Percentiles rank a stretch among this genome's conserved stretches.
phyloP scores from a whole-genome alignment of 768 basidiomycete genomes.

The Rhizopogon vulgaris region DNA sequence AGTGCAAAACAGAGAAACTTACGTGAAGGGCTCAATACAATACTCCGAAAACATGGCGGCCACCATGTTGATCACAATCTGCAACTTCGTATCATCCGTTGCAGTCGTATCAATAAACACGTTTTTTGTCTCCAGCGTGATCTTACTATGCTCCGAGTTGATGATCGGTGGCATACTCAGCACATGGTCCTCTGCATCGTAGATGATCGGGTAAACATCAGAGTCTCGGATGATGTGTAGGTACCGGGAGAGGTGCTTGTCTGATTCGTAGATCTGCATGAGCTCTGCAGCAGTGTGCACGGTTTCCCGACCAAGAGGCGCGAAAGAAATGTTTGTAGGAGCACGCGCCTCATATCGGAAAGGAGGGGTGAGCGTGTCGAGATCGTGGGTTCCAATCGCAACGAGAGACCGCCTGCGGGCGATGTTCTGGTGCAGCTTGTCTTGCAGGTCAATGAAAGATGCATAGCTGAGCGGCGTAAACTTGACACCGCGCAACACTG shows the following conservation, averaged over 20 bases:
- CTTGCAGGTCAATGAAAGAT: slow-evolving; percentile 98
- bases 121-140: slow-evolving; percentile 87
- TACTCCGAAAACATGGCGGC: slow-evolving; percentile 99
- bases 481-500: slow-evolving; percentile 82
- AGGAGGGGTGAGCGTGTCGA: slow-evolving; percentile 82
- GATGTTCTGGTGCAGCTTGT: slow-evolving; percentile 96
- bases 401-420: slow-evolving; percentile 87
- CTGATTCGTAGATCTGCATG: slow-evolving; percentile 94
- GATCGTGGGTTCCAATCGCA: slow-evolving; percentile 95
- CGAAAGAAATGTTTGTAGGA: slow-evolving; percentile 88
- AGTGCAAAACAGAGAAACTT: slow-evolving; percentile 23
- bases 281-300: slow-evolving; percentile 83
- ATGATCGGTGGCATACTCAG: slow-evolving; percentile 98
- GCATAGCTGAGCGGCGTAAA: slow-evolving; percentile 88
- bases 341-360: slow-evolving; percentile 82
- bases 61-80: slow-evolving; percentile 92
- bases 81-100: slow-evolving; percentile 93
- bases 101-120: slow-evolving; percentile 97
- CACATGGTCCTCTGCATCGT: slow-evolving; percentile 82
- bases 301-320: slow-evolving; percentile 74
- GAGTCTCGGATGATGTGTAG: slow-evolving; percentile 91
- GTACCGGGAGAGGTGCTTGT: slow-evolving; percentile 86
- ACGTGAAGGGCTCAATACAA: slow-evolving; percentile 89
- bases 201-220: slow-evolving; percentile 96
- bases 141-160: slow-evolving; percentile 96